phyloP scores from a whole-genome alignment of 2,329 filamentous ascomycete species.

The Diplodia seriata region DNA sequence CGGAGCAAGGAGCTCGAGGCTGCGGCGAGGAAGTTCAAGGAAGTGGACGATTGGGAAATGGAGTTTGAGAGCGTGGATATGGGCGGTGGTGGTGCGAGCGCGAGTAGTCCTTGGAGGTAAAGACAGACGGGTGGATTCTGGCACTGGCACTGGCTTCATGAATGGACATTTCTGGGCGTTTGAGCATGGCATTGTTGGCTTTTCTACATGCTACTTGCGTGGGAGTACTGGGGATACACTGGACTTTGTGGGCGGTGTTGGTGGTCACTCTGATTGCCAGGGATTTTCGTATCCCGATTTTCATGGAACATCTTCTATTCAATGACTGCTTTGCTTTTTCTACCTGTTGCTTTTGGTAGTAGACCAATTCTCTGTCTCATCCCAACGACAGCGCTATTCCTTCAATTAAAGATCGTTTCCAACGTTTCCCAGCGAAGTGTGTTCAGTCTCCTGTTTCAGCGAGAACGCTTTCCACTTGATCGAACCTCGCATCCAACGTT shows the following conservation, averaged over 20 bases:
- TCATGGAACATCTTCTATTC: not conserved
- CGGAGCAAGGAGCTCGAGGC: conserved; percentile 51
- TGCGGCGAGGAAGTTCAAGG: conserved; percentile 56
- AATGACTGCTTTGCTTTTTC: not conserved
- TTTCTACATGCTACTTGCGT: not conserved
- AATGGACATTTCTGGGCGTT: not conserved
- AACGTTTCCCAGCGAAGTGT: not conserved
- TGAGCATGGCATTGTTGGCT: not conserved
- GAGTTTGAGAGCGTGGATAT: conserved; percentile 58
- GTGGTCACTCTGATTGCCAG: not conserved
- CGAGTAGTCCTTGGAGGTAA: conserved; percentile 51
- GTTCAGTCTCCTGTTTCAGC: too few relatives aligned
- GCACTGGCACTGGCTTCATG: not conserved
- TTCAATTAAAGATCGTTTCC: not conserved
- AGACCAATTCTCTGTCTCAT: not conserved
- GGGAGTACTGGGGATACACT: not conserved
- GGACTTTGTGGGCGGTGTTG: not conserved
- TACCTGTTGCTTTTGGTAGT: not conserved
- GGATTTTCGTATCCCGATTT: not conserved
- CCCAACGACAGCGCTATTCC: not conserved
- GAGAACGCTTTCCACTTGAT: too few relatives aligned
- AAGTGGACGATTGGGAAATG: conserved; percentile 59
- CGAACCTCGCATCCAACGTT: too few relatives aligned
- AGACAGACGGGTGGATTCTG: not conserved
- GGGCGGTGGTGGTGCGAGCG: conserved; percentile 40